Evolutionary conservation across 1,284 basidiomycete genomes (phyloP).

Genomic region (Tranzscheliella williamsii): DNA sequence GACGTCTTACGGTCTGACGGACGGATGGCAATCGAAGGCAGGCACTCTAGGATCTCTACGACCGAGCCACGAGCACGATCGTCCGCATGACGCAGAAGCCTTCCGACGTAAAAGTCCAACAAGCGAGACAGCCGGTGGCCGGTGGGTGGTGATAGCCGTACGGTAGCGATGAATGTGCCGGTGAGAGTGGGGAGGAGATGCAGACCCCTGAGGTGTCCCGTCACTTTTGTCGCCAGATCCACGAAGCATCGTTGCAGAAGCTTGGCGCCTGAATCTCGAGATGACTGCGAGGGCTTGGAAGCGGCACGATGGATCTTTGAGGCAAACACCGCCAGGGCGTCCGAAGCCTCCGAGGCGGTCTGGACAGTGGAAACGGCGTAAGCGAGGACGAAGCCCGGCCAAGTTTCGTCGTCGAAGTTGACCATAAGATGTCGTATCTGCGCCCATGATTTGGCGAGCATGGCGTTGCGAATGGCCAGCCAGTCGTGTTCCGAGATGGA

Average conservation of each 20-base stretch:
- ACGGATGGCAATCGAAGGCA: too few relatives aligned
- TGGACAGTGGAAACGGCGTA: conserved; percentile 4
- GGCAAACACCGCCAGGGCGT: conserved; percentile 16
- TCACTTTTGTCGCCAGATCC: conserved; percentile 1
- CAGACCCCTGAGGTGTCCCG: not conserved
- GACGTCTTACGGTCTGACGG: too few relatives aligned
- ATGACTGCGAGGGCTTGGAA: too few relatives aligned
- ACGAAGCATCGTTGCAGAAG: conserved; percentile 5
- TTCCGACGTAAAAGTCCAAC: not conserved
- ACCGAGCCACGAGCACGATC: not conserved
- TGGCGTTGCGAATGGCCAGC: conserved; percentile 19
- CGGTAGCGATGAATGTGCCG: conserved; percentile 3
- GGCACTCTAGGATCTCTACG: not conserved
- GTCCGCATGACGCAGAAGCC: not conserved
- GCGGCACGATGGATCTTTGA: not conserved
- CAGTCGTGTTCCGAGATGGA: not conserved
- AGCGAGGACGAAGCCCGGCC: conserved; percentile 14
- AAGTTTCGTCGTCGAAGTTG: conserved; percentile 6
- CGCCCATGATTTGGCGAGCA: conserved; percentile 18
- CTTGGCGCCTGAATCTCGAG: not conserved
- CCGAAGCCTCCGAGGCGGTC: conserved; percentile 19
- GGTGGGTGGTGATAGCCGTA: conserved; percentile 4
- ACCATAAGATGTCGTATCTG: conserved; percentile 18
- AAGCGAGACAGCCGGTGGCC: not conserved
- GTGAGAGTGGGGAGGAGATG: conserved; percentile 14